Percentiles rank a stretch among this genome's conserved stretches.
Conservation (phyloP, 75 land plant genomes). For the Selaginella moellendorffii region DNA sequence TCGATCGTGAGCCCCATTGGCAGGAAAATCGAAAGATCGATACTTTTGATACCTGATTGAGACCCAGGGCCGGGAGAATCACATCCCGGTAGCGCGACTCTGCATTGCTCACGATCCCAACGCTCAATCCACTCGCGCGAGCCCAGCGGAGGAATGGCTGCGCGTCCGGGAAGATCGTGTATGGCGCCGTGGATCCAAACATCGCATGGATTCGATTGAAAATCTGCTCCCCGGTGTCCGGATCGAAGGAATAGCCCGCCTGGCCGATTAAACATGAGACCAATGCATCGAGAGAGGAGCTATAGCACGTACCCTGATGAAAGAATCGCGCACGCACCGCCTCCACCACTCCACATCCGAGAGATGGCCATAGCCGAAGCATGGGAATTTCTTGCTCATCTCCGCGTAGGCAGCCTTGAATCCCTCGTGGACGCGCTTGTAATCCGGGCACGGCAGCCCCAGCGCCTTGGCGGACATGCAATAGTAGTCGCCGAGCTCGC, state of each 20-base stretch:
- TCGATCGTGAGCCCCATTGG: not conserved
- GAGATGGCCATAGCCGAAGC: conserved; percentile 71
- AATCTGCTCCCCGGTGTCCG: conserved; percentile 63
- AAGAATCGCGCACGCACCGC: conserved; percentile 57
- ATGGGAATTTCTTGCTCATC: conserved; percentile 74
- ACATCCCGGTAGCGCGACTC: conserved; percentile 77
- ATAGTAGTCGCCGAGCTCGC: conserved; percentile 86
- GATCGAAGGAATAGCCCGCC: conserved; percentile 83
- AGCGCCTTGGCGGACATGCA: conserved; percentile 89
- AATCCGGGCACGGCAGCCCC: conserved; percentile 87
- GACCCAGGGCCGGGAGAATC: conserved; percentile 66
- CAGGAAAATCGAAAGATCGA: not conserved
- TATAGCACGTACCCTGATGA: conserved; percentile 36
- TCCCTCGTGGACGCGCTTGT: conserved; percentile 74
- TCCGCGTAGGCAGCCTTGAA: conserved; percentile 75
- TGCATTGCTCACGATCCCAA: conserved; percentile 83
- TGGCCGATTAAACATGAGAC: conserved; percentile 13
- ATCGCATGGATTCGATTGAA: conserved; percentile 63
- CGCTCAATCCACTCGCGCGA: conserved; percentile 51
- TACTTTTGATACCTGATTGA: conserved; percentile 81
- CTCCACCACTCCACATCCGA: conserved; percentile 86
- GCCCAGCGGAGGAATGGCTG: conserved; percentile 73
- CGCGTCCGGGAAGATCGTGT: conserved; percentile 57
- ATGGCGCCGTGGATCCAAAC: conserved; percentile 88
- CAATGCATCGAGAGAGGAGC: not conserved